phyloP scores from a whole-genome alignment of 1,284 basidiomycete species.

The Waitea zeae region DNA sequence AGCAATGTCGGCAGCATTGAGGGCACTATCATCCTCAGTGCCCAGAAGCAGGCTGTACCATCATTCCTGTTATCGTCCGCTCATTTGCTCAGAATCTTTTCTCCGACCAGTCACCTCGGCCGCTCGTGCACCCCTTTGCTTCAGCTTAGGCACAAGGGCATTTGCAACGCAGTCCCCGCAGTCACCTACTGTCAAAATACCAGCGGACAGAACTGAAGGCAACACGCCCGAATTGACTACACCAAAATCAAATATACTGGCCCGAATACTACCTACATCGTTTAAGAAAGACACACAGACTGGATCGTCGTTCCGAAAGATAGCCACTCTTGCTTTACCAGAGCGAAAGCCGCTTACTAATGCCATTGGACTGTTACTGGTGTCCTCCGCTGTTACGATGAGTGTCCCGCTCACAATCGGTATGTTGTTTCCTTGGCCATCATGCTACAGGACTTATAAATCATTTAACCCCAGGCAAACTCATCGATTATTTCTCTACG shows the following conservation, averaged over 20 bases:
- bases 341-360: constrained; percentile 57
- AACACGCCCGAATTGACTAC: no score
- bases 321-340: constrained; percentile 59
- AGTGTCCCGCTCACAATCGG: constrained; percentile 79
- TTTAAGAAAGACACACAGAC: constrained; percentile 17
- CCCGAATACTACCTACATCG: constrained; percentile 19
- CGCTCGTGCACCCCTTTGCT: no score
- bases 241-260: constrained; percentile 19
- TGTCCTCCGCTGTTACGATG: constrained; percentile 75
- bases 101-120: no score
- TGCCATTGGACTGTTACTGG: constrained; percentile 50
- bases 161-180: no score
- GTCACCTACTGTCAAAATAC: no score
- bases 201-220: no score
- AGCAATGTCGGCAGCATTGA: no score
- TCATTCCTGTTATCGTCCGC: no score
- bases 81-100: no score
- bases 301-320: constrained; percentile 53
- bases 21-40: no score
- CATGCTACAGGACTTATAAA: not conserved
- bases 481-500: constrained; percentile 84
- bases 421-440: not conserved
- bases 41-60: no score
- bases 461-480: constrained; percentile 38
- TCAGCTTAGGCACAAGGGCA: no score